These are phyloP conservation scores for Capsicum pubescens DNA, from an alignment of 257 asterid species.

Conservation along the genomic window DNA sequence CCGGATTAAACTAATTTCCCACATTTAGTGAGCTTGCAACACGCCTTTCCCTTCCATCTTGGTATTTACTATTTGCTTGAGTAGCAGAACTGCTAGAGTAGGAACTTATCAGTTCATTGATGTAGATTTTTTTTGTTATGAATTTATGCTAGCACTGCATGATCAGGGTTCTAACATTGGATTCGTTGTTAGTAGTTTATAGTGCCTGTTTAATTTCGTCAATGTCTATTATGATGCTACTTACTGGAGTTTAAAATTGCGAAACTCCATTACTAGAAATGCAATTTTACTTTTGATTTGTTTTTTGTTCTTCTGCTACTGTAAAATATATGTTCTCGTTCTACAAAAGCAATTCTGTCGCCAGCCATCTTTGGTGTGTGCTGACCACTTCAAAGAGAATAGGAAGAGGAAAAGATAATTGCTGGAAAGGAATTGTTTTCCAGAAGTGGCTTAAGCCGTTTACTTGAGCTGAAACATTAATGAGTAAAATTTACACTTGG, in stretches of 20 bases:
- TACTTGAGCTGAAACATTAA: not conserved
- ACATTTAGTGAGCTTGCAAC: not conserved
- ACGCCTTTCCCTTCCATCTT: not conserved
- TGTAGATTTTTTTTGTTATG: slow-evolving; percentile 18
- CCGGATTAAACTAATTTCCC: not conserved
- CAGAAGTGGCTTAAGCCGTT: not conserved
- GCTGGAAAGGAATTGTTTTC: not conserved
- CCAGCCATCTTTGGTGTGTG: not conserved
- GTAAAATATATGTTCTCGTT: not conserved
- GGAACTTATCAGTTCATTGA: slow-evolving; percentile 18
- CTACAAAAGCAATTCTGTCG: not conserved
- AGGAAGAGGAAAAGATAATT: not conserved
- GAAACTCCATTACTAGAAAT: not conserved
- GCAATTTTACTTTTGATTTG: not conserved
- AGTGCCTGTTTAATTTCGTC: not conserved
- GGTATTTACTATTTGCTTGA: not conserved
- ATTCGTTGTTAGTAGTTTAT: not conserved
- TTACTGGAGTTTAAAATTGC: slow-evolving; percentile 5
- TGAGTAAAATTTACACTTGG: not conserved
- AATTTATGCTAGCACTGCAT: slow-evolving; percentile 1
- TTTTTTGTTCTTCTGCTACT: not conserved
- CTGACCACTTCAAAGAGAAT: not conserved
- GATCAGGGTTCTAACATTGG: not conserved
- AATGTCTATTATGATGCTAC: not conserved
- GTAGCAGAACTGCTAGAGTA: slow-evolving; percentile 9